Evolutionary conservation across 352 stramenopile genomes (phyloP).

Genomic region (Phytophthora colocasiae): DNA sequence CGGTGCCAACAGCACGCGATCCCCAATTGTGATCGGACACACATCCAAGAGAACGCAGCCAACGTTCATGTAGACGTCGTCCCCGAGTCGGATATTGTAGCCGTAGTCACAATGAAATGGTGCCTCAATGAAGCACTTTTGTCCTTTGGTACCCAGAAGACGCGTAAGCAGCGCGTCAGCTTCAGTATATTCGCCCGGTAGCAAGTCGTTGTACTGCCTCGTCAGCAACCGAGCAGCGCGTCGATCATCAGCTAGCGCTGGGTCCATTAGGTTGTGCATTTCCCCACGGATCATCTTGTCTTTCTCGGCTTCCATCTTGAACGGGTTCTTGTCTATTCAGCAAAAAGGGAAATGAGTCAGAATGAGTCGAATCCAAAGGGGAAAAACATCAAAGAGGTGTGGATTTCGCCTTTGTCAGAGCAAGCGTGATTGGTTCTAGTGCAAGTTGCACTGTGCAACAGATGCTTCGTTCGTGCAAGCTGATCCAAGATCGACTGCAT

Average conservation of each 20-base stretch:
- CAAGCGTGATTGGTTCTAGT: neutral
- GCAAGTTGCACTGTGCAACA: neutral
- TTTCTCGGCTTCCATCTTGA: slow-evolving; percentile 47
- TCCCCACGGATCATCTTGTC: slow-evolving; percentile 62
- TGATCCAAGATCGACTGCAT: neutral
- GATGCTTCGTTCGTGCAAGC: neutral
- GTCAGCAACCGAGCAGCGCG: slow-evolving; percentile 37
- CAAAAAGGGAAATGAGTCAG: slow-evolving; percentile 1
- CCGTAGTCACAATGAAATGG: slow-evolving; percentile 91
- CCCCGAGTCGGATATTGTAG: slow-evolving; percentile 73
- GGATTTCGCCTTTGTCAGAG: slow-evolving; percentile 3
- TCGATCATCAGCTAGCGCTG: slow-evolving; percentile 44
- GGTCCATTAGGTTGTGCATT: slow-evolving; percentile 45
- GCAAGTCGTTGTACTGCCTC: slow-evolving; percentile 47
- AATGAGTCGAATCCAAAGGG: neutral
- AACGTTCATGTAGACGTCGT: slow-evolving; percentile 87
- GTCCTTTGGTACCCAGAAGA: slow-evolving; percentile 49
- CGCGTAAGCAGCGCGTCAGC: slow-evolving; percentile 27
- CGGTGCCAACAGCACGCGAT: slow-evolving; percentile 70
- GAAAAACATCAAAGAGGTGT: neutral
- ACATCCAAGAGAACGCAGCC: slow-evolving; percentile 84
- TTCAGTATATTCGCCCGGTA: slow-evolving; percentile 30
- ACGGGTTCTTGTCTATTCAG: neutral
- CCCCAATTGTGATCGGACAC: slow-evolving; percentile 74
- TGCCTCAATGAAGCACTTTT: slow-evolving; percentile 61